phyloP scores from a whole-genome alignment of 352 stramenopile genomes.

The Plasmopara muralis region DNA sequence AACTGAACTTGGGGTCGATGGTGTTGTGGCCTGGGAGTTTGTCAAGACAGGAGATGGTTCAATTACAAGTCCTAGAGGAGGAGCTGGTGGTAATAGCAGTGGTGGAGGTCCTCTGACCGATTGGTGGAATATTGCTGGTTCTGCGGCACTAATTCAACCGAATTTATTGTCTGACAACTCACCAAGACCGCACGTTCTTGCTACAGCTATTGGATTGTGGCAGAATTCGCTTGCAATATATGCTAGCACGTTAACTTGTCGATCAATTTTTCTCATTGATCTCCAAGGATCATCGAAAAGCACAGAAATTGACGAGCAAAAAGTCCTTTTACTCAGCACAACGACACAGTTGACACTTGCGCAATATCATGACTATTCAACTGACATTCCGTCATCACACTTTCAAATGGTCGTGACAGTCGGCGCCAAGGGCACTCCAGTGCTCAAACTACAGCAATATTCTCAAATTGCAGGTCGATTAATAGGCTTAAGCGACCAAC shows the following conservation, averaged over 20 bases:
- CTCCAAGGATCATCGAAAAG: constrained; percentile 7
- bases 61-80: constrained; percentile 24
- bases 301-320: constrained; percentile 6
- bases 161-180: not conserved
- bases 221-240: constrained; percentile 28
- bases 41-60: constrained; percentile 10
- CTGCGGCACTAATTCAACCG: constrained; percentile 2
- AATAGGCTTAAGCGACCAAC: constrained; percentile 30
- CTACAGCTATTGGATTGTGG: constrained; percentile 16
- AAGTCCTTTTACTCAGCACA: constrained; percentile 17
- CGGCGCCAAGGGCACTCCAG: constrained; percentile 16
- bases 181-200: constrained; percentile 4
- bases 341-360: constrained; percentile 43
- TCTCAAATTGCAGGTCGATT: constrained; percentile 35
- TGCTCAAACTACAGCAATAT: constrained; percentile 46
- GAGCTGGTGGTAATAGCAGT: constrained; percentile 20
- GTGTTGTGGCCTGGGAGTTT: constrained; percentile 22
- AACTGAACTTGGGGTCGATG: constrained; percentile 17
- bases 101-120: constrained; percentile 19
- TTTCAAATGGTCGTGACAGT: constrained; percentile 33
- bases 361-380: constrained; percentile 62
- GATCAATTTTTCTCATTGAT: constrained; percentile 20
- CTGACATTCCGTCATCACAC: constrained; percentile 31
- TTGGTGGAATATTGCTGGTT: constrained; percentile 23
- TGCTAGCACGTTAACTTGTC: constrained; percentile 14